Evolutionary conservation across 73 alveolate genomes (phyloP), one percentile per base, ranked within the genome.

Genomic region (Blepharisma stoltei): DNA sequence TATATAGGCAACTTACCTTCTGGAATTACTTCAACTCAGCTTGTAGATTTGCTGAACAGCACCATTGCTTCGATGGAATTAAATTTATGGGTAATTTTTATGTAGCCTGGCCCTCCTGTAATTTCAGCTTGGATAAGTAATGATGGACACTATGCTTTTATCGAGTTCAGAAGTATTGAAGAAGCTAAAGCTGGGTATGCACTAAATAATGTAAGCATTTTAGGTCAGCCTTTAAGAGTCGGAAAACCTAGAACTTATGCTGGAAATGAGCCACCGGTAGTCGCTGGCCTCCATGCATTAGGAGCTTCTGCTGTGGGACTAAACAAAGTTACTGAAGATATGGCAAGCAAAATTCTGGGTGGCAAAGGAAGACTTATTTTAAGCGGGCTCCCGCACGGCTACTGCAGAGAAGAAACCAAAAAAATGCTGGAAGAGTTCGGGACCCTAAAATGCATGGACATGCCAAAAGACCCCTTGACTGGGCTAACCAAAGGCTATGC

Each of bases 61-160:
- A 88, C 98, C 8, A 78, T 93, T 78, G 71, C 75, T 38, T 83
- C 93, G 37, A 69, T 90, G 49, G 86, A 82, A 50, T 85, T 70
- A 45, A 69, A 69, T 78, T 50, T 44, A 18, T 76, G 75, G n/a
- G 80, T 20, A 54, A n/a, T 9, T 50, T 0, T 32, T 23, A 18
- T 87, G 65, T 73, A 87, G 50, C 92, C 88, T 38, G 98, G 93
- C 27, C 88, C 78, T 23, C 97, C 97, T 25, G 90, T 90, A 32
- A 84, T 93, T 6, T 82, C 90, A 32, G 91, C 96, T 0, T 93
- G 98, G 97, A 90, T 93, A 0, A 81, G 93, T 44, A 83, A 93
- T 8, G 98, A 93, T 90, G 98, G 98, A 4, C 96, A 93, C 78
- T 93, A 89, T 80, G 98, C 98, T 7, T 93, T 93, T 82, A 95